These are phyloP conservation scores for Penicillium atrosanguineum DNA, from an alignment of 495 filamentous ascomycete genomes.

Conservation along the genomic window DNA sequence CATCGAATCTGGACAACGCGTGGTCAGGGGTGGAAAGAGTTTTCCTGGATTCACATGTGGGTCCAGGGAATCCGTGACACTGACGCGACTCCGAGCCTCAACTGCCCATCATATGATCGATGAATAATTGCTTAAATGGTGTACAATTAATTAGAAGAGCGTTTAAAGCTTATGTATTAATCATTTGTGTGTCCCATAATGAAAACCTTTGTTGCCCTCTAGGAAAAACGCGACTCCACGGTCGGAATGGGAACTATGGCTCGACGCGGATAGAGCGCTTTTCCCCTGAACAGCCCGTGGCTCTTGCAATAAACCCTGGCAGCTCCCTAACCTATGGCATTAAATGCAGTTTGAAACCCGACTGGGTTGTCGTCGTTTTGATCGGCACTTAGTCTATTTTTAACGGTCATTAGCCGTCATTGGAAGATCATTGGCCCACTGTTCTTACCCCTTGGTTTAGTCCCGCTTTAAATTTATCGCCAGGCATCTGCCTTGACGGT, in stretches of 20 bases:
- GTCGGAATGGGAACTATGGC: neutral
- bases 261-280: neutral
- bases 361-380: neutral
- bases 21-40: slow-evolving; percentile 20
- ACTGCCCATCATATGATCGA: neutral
- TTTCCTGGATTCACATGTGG: slow-evolving; percentile 12
- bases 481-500: neutral
- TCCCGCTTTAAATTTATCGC: neutral
- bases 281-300: neutral
- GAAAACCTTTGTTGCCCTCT: neutral
- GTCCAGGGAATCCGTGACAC: slow-evolving; percentile 4
- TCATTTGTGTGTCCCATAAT: neutral
- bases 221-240: neutral
- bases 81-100: neutral
- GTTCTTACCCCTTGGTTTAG: neutral
- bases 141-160: neutral
- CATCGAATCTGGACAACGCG: slow-evolving; percentile 7
- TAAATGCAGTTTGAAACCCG: neutral
- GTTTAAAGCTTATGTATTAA: neutral
- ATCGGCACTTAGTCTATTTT: neutral
- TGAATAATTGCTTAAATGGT: too few species aligned
- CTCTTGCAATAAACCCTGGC: neutral
- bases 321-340: neutral
- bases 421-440: neutral
- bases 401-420: neutral